A percentile compares a stretch with the other conserved stretches of the same genome.
Evolutionary conservation across 495 filamentous ascomycete species (phyloP).

Genomic region (Aspergillus haitiensis): DNA sequence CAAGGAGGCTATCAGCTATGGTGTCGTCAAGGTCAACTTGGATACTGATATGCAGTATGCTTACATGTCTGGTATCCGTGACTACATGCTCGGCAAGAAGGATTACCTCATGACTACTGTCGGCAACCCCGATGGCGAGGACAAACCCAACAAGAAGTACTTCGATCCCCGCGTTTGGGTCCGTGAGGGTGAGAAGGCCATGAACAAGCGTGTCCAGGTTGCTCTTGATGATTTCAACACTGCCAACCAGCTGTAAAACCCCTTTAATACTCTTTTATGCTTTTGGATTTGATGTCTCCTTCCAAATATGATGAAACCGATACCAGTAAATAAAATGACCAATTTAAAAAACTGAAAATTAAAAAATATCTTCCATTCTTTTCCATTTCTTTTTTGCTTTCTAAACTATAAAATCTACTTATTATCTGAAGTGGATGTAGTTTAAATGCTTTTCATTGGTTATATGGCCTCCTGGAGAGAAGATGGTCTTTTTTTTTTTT

Average conservation of each 20-base stretch:
- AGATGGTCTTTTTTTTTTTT: too few species aligned
- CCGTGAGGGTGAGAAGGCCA: slow-evolving; percentile 96
- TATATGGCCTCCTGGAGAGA: too few species aligned
- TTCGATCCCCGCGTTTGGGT: slow-evolving; percentile 79
- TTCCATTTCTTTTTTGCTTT: not conserved
- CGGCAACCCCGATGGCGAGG: slow-evolving; percentile 91
- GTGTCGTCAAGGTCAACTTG: slow-evolving; percentile 95
- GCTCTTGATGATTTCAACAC: slow-evolving; percentile 92
- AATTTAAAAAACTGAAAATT: slow-evolving; percentile 11
- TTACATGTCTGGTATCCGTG: slow-evolving; percentile 86
- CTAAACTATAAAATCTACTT: not conserved
- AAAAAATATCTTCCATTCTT: not conserved
- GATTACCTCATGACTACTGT: slow-evolving; percentile 84
- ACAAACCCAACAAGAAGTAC: slow-evolving; percentile 99
- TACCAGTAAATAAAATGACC: slow-evolving; percentile 29
- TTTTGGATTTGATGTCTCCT: slow-evolving; percentile 20
- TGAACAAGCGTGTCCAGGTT: slow-evolving; percentile 76
- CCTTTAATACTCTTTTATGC: not conserved
- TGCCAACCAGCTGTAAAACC: slow-evolving; percentile 73
- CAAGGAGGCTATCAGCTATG: slow-evolving; percentile 79
- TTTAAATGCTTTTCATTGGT: too few species aligned
- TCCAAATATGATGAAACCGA: slow-evolving; percentile 22
- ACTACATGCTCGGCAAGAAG: slow-evolving; percentile 92
- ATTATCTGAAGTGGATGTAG: too few species aligned
- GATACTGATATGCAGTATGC: slow-evolving; percentile 74